Conservation (phyloP, 345 rosid genomes). For the Eucalyptus marginata region DNA sequence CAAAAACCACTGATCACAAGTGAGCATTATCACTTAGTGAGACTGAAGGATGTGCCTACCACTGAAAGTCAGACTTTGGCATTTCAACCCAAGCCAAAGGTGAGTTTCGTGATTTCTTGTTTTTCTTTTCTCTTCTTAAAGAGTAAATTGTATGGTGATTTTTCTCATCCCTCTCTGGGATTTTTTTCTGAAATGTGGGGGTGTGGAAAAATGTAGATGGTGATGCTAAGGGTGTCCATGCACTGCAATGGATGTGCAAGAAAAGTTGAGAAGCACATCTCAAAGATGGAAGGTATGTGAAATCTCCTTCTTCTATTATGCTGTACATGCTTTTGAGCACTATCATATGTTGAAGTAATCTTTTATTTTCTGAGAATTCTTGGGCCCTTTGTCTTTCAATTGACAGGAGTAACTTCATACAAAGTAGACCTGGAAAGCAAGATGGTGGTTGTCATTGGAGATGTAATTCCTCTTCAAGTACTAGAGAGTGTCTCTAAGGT, state of each 20-base stretch:
- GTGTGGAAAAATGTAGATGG: slow-evolving; percentile 38
- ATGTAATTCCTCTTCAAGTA: slow-evolving; percentile 64
- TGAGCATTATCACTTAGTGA: slow-evolving; percentile 20
- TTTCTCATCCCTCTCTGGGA: background rate
- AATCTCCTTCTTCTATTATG: background rate
- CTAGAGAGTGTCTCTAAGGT: slow-evolving; percentile 77
- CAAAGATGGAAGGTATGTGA: slow-evolving; percentile 19
- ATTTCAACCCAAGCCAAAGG: slow-evolving; percentile 82
- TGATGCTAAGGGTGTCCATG: slow-evolving; percentile 88
- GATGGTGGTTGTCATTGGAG: slow-evolving; percentile 74
- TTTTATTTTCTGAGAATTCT: background rate
- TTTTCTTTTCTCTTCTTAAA: background rate
- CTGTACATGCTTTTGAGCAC: background rate
- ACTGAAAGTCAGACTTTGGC: slow-evolving; percentile 44
- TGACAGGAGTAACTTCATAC: slow-evolving; percentile 80
- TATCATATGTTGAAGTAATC: background rate
- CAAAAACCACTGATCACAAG: slow-evolving; percentile 29
- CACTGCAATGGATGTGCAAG: slow-evolving; percentile 91
- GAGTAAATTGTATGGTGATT: background rate
- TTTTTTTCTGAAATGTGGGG: background rate
- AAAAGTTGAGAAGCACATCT: slow-evolving; percentile 88
- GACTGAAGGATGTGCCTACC: slow-evolving; percentile 26
- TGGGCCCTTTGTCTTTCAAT: background rate
- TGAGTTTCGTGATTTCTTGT: background rate
- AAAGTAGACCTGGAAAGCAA: slow-evolving; percentile 91